Evolutionary conservation across 2,329 filamentous ascomycete species (phyloP), one percentile per base, ranked within the genome.

Genomic region (Ramularia endophylla): DNA sequence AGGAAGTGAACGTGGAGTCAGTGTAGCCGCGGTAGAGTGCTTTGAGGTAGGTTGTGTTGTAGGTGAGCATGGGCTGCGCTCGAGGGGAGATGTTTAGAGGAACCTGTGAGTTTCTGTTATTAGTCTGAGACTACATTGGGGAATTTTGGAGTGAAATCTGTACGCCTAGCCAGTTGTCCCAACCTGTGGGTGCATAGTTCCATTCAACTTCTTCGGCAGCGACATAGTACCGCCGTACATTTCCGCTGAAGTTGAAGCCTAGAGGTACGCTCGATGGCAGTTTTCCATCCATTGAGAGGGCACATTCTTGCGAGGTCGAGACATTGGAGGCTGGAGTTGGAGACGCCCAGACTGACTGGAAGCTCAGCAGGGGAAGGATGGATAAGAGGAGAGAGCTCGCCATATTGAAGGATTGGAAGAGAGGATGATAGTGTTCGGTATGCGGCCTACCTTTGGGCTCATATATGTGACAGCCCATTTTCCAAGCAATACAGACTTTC

Each of bases 11-110:
- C n/a, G 41, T 47, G 8, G 40, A 33, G 27, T 58, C 57, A 6
- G 58, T 62, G 42, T 62, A 61, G 7, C 57, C 59, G n/a, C 53
- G 50, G 40, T 60, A 59, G 6, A 59, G 40, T 5, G 56, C 59
- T 35, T 62, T 62, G 8, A 52, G 41, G 43, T 46, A 61, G 8
- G 43, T 60, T 3, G 53, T 53, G 12, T 50, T 51, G 20, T 40
- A 47, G 33, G 40, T 20, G 34, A 46, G 32, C 29, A 39, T 16
- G 36, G 47, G 30, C 9, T 46, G 28, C 17, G 47, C 50, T 25
- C 51, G 43, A 12, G 46, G 46, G 3, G 50, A 54, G 28, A 46
- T 19, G 25, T 47, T 41, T 15, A 56, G 33, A n/a, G 51, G 48
- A 17, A 54, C 47, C 40, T 46, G 33, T 25, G 22, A 25, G 11